Evolutionary conservation across 176 grass and related monocot species (phyloP).

Genomic region (Elymus sibiricus): DNA sequence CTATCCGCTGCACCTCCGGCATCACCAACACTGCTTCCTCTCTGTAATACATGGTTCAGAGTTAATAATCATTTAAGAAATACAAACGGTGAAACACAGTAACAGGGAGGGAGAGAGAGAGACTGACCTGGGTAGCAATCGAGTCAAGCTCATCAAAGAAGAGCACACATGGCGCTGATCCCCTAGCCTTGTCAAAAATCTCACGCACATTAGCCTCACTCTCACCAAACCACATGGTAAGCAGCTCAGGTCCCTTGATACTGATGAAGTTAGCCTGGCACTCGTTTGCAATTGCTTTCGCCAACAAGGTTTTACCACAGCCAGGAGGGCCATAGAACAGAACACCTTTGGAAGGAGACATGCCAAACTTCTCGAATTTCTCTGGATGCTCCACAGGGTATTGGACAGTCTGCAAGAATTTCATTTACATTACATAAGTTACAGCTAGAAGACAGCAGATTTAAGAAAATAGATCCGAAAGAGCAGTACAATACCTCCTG

Average conservation of each 20-base stretch:
- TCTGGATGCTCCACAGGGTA: constrained; percentile 94
- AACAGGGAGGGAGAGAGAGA: neutral
- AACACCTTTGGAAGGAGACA: constrained; percentile 91
- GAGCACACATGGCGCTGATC: constrained; percentile 77
- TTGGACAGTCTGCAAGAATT: constrained; percentile 71
- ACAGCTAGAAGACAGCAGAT: neutral
- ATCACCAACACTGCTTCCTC: constrained; percentile 71
- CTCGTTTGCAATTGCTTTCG: constrained; percentile 94
- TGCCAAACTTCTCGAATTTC: constrained; percentile 94
- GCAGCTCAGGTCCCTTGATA: constrained; percentile 81
- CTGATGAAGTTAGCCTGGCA: constrained; percentile 95
- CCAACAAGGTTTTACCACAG: constrained; percentile 85
- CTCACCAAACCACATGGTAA: constrained; percentile 98
- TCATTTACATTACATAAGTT: neutral
- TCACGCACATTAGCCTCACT: constrained; percentile 89
- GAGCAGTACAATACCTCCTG: constrained; percentile 51
- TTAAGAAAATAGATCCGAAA: neutral
- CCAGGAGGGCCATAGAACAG: constrained; percentile 90
- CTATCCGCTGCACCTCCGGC: constrained; percentile 81
- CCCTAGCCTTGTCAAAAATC: constrained; percentile 83
- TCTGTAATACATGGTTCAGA: constrained; percentile 36
- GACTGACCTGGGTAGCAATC: constrained; percentile 78
- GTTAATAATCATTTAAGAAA: neutral
- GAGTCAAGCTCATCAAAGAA: constrained; percentile 92
- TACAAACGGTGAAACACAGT: neutral